Base-by-base conservation (phyloP, 345 rosid genomes). In the Murraya paniculata region DNA sequence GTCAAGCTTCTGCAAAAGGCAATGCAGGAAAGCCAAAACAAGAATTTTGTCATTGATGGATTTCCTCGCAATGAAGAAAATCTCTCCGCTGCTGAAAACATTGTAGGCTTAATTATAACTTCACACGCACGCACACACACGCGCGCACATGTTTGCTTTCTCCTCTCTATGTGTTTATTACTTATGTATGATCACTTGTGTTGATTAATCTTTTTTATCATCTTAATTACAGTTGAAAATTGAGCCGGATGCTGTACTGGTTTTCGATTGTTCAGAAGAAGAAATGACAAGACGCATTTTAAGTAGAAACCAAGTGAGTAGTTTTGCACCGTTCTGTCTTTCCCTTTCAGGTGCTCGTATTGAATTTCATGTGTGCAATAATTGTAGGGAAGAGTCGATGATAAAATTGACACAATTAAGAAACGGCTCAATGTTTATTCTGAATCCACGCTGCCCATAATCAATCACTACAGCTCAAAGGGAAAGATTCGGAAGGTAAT, bases 51-150 rank as follows among this genome's bases (percentile, higher is more conserved):
- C 48, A 61, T 84, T 24, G 87, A 82, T 68, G 87, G 84, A 6
- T 84, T 87, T 68, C 87, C 88, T 8, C 80, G 88, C 16, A 71
- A 77, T 61, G 75, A 87, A 77, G 83, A 82, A 73, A 84, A 84
- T 72, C 76, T 78, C 1, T 33, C 66, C 48, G 84, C 83, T 2
- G 82, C 80, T 48, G 84, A 82, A 69, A 74, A 61, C 38, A 81
- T 70, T 66, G 86, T 80, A 31, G 28, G 74, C 71, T 28, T 25
- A 28, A 18, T 50, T 16, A 50, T 50, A 50, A 50, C 56, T 50
- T 18, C 22, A 18, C 50, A 41, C 16, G 0, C 50, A 13, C 4
- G 11, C 14, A 41, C 45, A 39, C 2, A 2, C 41, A 10, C 7
- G 48, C 14, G 7, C 33, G 33, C 33, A n/a, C n/a, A 30, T 30